These are phyloP conservation scores for Fomitopsis betulina DNA, from an alignment of 1,284 basidiomycete species.

Conservation along the genomic window DNA sequence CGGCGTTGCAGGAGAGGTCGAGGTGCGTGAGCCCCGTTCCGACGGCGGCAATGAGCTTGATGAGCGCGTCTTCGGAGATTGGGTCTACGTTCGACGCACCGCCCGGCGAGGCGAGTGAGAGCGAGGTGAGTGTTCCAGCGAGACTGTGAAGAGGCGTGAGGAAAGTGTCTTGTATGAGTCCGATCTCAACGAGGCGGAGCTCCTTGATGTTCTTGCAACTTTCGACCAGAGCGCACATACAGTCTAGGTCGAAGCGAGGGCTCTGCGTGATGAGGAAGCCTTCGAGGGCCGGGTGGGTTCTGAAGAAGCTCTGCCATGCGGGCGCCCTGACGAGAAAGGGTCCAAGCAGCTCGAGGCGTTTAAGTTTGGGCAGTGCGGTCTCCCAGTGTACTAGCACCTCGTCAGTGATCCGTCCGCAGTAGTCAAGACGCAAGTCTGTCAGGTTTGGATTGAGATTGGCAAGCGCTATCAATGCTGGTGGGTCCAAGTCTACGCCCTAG, in stretches of 20 bases:
- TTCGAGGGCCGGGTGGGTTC: slow-evolving; percentile 54
- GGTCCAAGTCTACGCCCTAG: slow-evolving; percentile 52
- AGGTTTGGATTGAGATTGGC: slow-evolving; percentile 81
- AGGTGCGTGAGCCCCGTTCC: slow-evolving; percentile 43
- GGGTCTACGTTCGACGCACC: slow-evolving; percentile 17
- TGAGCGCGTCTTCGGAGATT: slow-evolving; percentile 43
- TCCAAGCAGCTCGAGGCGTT: slow-evolving; percentile 77
- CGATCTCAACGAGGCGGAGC: slow-evolving; percentile 80
- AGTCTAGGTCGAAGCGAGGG: slow-evolving; percentile 81
- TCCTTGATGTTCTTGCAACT: slow-evolving; percentile 61
- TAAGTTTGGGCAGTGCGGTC: slow-evolving; percentile 61
- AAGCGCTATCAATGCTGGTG: slow-evolving; percentile 64
- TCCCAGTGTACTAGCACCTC: slow-evolving; percentile 64
- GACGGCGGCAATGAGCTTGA: slow-evolving; percentile 42
- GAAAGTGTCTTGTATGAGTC: slow-evolving; percentile 64
- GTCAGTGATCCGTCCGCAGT: slow-evolving; percentile 84
- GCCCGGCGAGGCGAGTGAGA: slow-evolving; percentile 46
- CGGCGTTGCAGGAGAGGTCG: slow-evolving; percentile 60
- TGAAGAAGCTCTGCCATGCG: slow-evolving; percentile 79
- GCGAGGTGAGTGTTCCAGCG: slow-evolving; percentile 36
- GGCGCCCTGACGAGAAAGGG: slow-evolving; percentile 81
- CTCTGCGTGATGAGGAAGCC: slow-evolving; percentile 82
- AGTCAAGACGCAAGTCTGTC: slow-evolving; percentile 72
- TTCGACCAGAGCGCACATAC: slow-evolving; percentile 59
- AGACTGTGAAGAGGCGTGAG: slow-evolving; percentile 49